Evolutionary conservation across 129 eudicot species (phyloP), one percentile per base, ranked within the genome.

Genomic region (Centaurea solstitialis): DNA sequence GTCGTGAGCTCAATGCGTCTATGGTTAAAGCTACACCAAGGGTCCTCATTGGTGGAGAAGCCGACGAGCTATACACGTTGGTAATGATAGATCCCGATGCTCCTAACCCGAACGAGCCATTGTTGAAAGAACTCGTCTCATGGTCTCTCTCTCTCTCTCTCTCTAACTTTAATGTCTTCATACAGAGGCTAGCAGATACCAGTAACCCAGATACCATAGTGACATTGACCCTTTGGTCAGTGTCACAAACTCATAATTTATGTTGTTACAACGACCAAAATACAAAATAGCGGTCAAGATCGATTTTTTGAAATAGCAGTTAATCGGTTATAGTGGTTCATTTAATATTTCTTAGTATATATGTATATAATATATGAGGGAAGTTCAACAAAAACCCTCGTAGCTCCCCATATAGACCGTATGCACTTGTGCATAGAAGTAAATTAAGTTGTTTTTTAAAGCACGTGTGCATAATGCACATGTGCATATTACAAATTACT

Each of bases 71-170:
- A 7, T 73, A 80, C 66, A 80, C 83, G 0, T n/a, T 80, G 35
- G 43, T 72, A 2, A 72, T 72, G 45, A 4, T 72, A 4, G 39
- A 80, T 43, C 78, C 78, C 0, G 78, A 80, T 39, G 78, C 65
- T n/a, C 83, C 83, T 1, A 80, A 43, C 78, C 83, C 83, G 6
- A 80, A 26, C 7, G 33, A 62, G 4, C 66, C 83, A n/a, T 3
- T 10, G 0, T 10, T 64, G 26, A 13, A 15, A 26, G 66, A 80
- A 80, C 9, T 38, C 13, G 40, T 76, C 21, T 65, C 80, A 76
- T 72, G 79, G 79, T 80, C 73, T 6, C 4, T 78, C 50, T 50
- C 70, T 30, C 43, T 45, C 10, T 23, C 23, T 67, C 28, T 39
- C 57, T 20, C 15, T 61, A 20, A 62, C 68, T 62, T 62, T 53